phyloP scores from a whole-genome alignment of 2,329 filamentous ascomycete genomes.

The Calonectria ilicicola region DNA sequence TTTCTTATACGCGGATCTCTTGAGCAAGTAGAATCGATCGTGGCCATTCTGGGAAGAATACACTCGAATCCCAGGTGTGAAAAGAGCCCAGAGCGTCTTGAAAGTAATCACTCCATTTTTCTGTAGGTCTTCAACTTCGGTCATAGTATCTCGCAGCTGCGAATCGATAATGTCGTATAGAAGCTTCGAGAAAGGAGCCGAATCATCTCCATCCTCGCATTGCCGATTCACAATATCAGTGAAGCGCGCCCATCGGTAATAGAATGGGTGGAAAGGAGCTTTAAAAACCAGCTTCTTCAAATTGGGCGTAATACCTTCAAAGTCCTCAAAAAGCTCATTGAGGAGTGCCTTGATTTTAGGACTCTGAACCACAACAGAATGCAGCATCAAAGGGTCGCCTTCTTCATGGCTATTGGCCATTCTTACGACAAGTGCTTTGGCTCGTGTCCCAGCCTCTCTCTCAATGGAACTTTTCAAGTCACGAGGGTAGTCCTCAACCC shows the following conservation, averaged over 20 bases:
- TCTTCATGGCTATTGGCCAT: constrained; percentile 26
- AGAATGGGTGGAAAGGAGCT: constrained; percentile 22
- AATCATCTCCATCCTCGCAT: background rate
- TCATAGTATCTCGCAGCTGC: constrained; percentile 4
- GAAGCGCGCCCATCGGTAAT: constrained; percentile 22
- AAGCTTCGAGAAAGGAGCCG: constrained; percentile 17
- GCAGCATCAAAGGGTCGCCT: constrained; percentile 3
- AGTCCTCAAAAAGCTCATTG: constrained; percentile 16
- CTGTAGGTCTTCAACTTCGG: constrained; percentile 8
- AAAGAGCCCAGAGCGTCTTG: constrained; percentile 11
- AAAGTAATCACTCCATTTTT: constrained; percentile 16
- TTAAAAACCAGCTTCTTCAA: constrained; percentile 17
- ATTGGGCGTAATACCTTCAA: constrained; percentile 13
- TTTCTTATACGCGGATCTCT: background rate
- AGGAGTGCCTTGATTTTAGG: constrained; percentile 12
- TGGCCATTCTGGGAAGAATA: background rate
- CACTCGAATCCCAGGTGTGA: constrained; percentile 1
- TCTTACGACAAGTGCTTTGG: constrained; percentile 27
- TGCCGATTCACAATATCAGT: constrained; percentile 14
- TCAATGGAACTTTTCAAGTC: constrained; percentile 16
- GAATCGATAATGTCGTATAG: constrained; percentile 13
- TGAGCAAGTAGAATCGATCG: background rate
- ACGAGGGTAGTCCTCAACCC: background rate
- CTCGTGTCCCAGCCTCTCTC: constrained; percentile 9
- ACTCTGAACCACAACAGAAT: constrained; percentile 23